Evolutionary conservation across 768 basidiomycete genomes (phyloP).

Genomic region (Lactarius hatsudake): DNA sequence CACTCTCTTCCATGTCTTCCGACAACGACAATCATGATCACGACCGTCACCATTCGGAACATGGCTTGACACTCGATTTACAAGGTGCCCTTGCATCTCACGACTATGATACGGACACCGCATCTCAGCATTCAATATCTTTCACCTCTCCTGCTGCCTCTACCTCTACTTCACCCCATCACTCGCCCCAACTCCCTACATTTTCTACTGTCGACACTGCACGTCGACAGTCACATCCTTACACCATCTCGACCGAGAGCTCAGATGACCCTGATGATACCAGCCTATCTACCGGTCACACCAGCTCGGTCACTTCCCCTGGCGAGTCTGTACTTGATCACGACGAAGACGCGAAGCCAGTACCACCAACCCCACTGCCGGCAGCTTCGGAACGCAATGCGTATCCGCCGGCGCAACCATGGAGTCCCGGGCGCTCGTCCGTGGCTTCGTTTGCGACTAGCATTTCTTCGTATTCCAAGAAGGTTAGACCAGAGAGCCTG

Average conservation of each 20-base stretch:
- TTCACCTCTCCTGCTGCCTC: conserved; percentile 64
- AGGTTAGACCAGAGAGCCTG: conserved; percentile 77
- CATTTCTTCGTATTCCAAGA: conserved; percentile 54
- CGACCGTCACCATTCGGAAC: neutral
- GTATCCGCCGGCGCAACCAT: conserved; percentile 56
- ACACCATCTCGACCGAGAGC: conserved; percentile 35
- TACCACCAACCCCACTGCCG: conserved; percentile 14
- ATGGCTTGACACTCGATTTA: conserved; percentile 13
- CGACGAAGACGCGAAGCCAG: conserved; percentile 9
- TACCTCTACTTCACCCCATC: conserved; percentile 52
- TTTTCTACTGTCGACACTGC: conserved; percentile 17
- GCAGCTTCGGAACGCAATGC: conserved; percentile 33
- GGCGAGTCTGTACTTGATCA: neutral
- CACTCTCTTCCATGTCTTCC: conserved; percentile 13
- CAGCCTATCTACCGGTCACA: conserved; percentile 15
- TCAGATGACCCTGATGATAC: conserved; percentile 19
- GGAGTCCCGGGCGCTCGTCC: conserved; percentile 49
- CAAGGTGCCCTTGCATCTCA: conserved; percentile 34
- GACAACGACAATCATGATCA: conserved; percentile 22
- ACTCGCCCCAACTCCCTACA: conserved; percentile 32
- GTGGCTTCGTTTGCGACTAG: conserved; percentile 57
- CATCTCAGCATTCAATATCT: conserved; percentile 75
- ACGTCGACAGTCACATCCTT: conserved; percentile 44
- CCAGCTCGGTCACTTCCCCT: conserved; percentile 21
- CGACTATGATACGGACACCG: conserved; percentile 67